Conservation (phyloP, 441 rosid genomes). For the Erodium moschatum region DNA sequence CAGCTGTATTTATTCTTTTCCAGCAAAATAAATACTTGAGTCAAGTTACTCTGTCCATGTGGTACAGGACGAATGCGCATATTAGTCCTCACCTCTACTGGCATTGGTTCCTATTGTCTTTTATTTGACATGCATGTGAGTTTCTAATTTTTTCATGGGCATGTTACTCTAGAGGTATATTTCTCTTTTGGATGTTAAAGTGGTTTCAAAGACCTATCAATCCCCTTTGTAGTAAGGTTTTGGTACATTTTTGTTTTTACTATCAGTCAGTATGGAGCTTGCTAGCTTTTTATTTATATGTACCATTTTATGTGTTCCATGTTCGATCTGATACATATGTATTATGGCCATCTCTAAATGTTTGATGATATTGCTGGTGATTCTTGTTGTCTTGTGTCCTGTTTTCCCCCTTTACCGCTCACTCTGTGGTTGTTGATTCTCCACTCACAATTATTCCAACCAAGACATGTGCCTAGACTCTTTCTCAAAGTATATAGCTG, state of each 20-base stretch:
- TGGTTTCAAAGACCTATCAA: not conserved
- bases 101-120: not conserved
- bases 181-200: not conserved
- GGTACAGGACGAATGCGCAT: not conserved
- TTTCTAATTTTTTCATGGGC: not conserved
- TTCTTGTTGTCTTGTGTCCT: not conserved
- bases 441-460: conserved; percentile 10
- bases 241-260: not conserved
- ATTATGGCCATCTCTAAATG: conserved; percentile 5
- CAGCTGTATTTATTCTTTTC: not conserved
- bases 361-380: not conserved
- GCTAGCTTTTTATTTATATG: not conserved
- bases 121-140: not conserved
- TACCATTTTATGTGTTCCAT: conserved; percentile 9
- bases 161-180: not conserved
- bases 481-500: conserved; percentile 4
- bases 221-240: not conserved
- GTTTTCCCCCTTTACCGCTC: not conserved
- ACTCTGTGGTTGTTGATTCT: conserved; percentile 2
- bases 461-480: conserved; percentile 3
- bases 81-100: not conserved
- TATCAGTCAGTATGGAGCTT: not conserved
- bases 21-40: not conserved
- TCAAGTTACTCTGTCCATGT: not conserved
- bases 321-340: not conserved